A percentile compares a stretch with the other conserved stretches of the same genome.
Evolutionary conservation across 805 yeast species (phyloP).

Genomic region (Candida golubevii): DNA sequence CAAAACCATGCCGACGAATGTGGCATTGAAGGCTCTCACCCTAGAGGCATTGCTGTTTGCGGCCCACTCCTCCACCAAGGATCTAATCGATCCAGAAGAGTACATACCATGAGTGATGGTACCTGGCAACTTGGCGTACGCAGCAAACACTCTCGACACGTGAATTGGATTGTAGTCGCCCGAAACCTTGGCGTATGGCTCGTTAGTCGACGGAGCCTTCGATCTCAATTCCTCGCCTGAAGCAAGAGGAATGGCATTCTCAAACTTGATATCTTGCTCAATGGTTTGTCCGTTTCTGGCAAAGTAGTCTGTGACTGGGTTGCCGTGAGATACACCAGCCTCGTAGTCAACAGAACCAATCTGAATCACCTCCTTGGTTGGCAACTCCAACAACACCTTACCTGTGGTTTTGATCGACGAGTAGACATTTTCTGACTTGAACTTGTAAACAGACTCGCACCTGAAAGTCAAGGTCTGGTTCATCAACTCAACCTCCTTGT

Average conservation of each 20-base stretch:
- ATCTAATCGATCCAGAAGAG: constrained; percentile 92
- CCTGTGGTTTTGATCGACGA: constrained; percentile 82
- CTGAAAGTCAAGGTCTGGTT: constrained; percentile 84
- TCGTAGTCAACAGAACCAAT: constrained; percentile 81
- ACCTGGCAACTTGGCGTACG: constrained; percentile 91
- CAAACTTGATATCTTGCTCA: constrained; percentile 90
- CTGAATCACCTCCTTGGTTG: constrained; percentile 83
- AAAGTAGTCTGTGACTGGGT: constrained; percentile 94
- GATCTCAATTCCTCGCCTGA: constrained; percentile 57
- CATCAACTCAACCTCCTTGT: constrained; percentile 63
- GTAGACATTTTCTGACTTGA: constrained; percentile 70
- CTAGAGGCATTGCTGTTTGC: constrained; percentile 95
- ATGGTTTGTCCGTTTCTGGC: constrained; percentile 87
- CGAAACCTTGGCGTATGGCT: constrained; percentile 93
- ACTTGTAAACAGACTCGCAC: constrained; percentile 77
- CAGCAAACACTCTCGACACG: constrained; percentile 91
- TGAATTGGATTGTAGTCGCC: constrained; percentile 99
- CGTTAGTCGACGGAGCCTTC: constrained; percentile 93
- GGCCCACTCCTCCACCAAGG: constrained; percentile 96
- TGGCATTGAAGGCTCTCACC: constrained; percentile 89
- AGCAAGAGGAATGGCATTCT: constrained; percentile 82
- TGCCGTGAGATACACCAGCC: constrained; percentile 92
- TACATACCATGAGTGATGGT: constrained; percentile 99
- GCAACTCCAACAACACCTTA: constrained; percentile 79
- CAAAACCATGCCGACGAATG: constrained; percentile 93